Evolutionary conservation across 2,329 filamentous ascomycete species (phyloP), one percentile per base, ranked within the genome.

Genomic region (Tricladium varicosporioides): DNA sequence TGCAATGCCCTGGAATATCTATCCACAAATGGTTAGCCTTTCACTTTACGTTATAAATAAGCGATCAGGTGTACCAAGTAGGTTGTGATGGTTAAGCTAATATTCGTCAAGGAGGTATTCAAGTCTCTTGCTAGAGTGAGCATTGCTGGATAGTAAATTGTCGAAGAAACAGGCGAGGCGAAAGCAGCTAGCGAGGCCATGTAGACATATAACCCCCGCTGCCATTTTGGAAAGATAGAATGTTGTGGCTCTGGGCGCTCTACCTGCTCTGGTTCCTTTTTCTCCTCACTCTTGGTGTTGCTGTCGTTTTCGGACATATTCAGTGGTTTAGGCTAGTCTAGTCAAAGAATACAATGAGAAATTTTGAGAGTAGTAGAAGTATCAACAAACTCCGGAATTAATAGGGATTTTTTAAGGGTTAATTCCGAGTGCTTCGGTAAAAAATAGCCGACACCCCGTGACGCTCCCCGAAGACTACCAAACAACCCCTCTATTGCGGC

Each of bases 1-100:
- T 1, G 78, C 75, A 16, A 85, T 69, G 7, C 79, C 83, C 69
- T 85, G 82, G 31, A 85, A 77, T 46, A 85, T 76, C 36, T 40
- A n/a, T 40, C 36, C 36, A 40, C 5, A 13, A 40, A 13, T 11
- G 10, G 9, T 40, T 40, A 40, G 36, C 11, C 10, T 13, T 40
- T 13, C 2, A 11, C 36, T 13, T 5, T 40, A 40, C 22, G 36
- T 5, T 13, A 40, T 13, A 40, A n/a, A 40, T 10, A 10, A 27
- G 36, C 36, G 36, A 40, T 11, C 10, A 40, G 11, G 4, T 10
- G 2, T 11, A 40, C 36, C 36, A 40, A 40, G 36, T 40, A 40
- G 2, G n/a, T n/a, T 11, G 36, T 40, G 36, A 40, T 40, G 11
- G 36, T 40, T 13, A 40, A n/a, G 36, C n/a, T 40, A 10, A 40